phyloP scores from a whole-genome alignment of 2,329 filamentous ascomycete species.

The Plectosphaerella cucumerina region DNA sequence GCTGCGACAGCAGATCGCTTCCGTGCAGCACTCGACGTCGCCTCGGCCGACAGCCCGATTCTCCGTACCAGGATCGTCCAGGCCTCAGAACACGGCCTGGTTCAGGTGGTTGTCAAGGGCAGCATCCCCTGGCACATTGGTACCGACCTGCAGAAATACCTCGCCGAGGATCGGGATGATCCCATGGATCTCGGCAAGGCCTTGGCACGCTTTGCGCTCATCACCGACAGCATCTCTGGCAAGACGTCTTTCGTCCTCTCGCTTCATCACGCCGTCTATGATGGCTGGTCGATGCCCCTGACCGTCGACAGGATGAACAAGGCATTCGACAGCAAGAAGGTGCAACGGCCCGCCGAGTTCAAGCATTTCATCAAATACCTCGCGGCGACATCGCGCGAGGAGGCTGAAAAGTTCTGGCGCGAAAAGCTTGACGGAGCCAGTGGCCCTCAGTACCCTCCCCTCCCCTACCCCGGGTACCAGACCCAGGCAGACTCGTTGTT shows the following conservation, averaged over 20 bases:
- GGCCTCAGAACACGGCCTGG: conserved; percentile 34
- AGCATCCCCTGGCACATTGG: conserved; percentile 29
- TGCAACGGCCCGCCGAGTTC: conserved; percentile 35
- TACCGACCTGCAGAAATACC: conserved; percentile 31
- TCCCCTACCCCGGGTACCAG: conserved; percentile 44
- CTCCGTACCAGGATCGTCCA: conserved; percentile 47
- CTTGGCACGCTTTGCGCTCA: conserved; percentile 40
- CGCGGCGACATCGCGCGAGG: conserved; percentile 27
- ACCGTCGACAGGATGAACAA: conserved; percentile 44
- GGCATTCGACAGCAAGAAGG: conserved; percentile 30
- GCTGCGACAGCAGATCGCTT: conserved; percentile 30
- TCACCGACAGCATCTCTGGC: conserved; percentile 24
- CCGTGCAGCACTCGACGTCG: conserved; percentile 36
- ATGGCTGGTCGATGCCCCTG: conserved; percentile 52
- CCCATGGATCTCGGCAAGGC: conserved; percentile 40
- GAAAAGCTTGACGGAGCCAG: conserved; percentile 39
- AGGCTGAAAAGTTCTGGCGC: conserved; percentile 42
- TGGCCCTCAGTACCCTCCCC: conserved; percentile 41
- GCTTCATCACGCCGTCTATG: conserved; percentile 53
- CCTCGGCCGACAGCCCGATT: conserved; percentile 32
- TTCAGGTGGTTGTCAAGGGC: conserved; percentile 42
- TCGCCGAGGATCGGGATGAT: conserved; percentile 33
- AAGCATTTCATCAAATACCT: conserved; percentile 48
- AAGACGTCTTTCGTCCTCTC: conserved; percentile 44
- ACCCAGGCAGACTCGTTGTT: conserved; percentile 47